Evolutionary conservation across 768 basidiomycete species (phyloP), one percentile per base, ranked within the genome.

Genomic region (Phlebiopsis flavidoalba): DNA sequence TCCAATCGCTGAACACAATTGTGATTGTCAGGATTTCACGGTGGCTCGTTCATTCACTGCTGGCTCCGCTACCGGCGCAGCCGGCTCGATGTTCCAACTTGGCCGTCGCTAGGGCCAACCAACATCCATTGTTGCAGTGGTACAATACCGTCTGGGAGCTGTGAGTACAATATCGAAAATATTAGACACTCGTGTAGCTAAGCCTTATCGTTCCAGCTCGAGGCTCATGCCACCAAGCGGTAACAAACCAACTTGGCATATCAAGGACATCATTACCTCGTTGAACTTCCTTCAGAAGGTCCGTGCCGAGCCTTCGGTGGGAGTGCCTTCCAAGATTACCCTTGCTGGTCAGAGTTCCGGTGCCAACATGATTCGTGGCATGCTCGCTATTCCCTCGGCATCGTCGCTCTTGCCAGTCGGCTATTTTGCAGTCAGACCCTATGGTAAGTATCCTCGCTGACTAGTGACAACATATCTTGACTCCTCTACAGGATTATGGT

Each of bases 341-440:
- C 59, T 95, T 17, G 89, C 90, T 45, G 93, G 92, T 7, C 92
- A 95, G 74, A 91, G 89, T 71, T 83, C 84, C 53, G 93, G 93
- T 51, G 93, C 87, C 1, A 83, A 76, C 62, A 80, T 94, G 79
- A 81, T 95, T 68, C 80, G 92, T 59, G 84, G 90, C 0, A 76
- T 95, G 52, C 79, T 95, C 45, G 89, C 86, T 12, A 77, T 78
- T 2, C 89, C 93, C 2, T 83, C 85, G 2, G 92, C 87, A 0
- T 79, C 82, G 21, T 77, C 82, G 0, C 76, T 93, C 53, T 95
- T 95, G n/a, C 78, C 77, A 80, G 60, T 87, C 82, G 55, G 90
- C 86, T 0, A 92, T 93, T 60, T 69, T 95, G 19, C 92, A 95
- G 57, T 93, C 91, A 0, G 94, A 95, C 67, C 89, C 93, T 2